A percentile compares a stretch with the other conserved stretches of the same genome.
phyloP scores from a whole-genome alignment of 257 asterid genomes.

The Primulina huaijiensis region DNA sequence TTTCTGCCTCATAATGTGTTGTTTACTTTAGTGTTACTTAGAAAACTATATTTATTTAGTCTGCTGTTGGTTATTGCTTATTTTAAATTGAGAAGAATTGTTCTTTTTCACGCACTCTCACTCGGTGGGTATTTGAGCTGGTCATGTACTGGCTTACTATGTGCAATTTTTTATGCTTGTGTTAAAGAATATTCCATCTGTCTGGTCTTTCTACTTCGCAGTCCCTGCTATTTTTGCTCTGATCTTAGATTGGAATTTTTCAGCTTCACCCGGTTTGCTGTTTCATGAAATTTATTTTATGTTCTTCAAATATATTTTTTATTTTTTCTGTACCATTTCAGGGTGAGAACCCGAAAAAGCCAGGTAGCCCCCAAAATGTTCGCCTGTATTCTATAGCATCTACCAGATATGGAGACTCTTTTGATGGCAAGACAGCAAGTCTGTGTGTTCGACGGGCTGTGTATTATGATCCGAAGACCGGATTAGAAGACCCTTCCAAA shows the following conservation, averaged over 20 bases:
- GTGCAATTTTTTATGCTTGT: not conserved
- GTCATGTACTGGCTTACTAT: not conserved
- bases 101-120: not conserved
- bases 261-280: not conserved
- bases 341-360: conserved; percentile 97
- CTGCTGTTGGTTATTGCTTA: conserved; percentile 5
- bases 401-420: conserved; percentile 80
- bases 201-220: not conserved
- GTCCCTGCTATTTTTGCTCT: not conserved
- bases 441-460: conserved; percentile 92
- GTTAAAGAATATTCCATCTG: not conserved
- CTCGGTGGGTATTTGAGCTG: not conserved
- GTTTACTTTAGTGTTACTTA: not conserved
- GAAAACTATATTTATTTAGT: conserved; percentile 3
- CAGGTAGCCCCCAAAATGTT: conserved; percentile 84
- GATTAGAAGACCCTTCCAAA: conserved; percentile 88
- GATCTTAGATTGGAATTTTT: not conserved
- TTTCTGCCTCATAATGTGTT: not conserved
- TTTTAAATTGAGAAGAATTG: not conserved
- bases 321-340: conserved; percentile 27
- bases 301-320: too few relatives aligned
- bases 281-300: too few relatives aligned
- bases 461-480: conserved; percentile 85
- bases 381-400: conserved; percentile 94
- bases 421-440: conserved; percentile 91